Percentiles rank a stretch among this genome's conserved stretches.
Evolutionary conservation across 108 stramenopile genomes (phyloP).

Genomic region (Skeletonema menzelii): DNA sequence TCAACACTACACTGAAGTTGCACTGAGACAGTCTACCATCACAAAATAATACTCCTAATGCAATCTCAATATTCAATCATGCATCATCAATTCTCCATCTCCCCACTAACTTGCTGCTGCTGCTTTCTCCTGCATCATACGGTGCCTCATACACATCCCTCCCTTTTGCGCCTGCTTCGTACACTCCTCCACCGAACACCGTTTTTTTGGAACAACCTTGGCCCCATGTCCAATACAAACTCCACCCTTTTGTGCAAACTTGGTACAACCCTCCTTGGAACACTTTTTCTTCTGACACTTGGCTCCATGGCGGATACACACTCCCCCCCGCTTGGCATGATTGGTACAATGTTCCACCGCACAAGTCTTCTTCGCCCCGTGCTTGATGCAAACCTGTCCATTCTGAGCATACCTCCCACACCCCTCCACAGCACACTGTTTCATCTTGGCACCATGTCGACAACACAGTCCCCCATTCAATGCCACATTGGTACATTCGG

Average conservation of each 20-base stretch:
- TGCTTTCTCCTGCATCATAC: too few species aligned
- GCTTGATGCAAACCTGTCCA: not conserved
- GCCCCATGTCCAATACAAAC: not conserved
- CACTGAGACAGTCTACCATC: too few species aligned
- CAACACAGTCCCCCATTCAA: not conserved
- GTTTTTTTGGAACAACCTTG: not conserved
- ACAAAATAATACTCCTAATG: too few species aligned
- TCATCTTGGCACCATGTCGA: not conserved
- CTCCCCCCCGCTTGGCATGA: not conserved
- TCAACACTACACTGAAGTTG: too few species aligned
- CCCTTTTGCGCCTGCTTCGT: slow-evolving; percentile 1
- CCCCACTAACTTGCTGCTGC: too few species aligned
- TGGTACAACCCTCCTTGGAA: not conserved
- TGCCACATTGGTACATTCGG: not conserved
- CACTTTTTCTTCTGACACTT: not conserved
- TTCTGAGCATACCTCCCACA: not conserved
- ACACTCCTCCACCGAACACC: slow-evolving; percentile 3
- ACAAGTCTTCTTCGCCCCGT: not conserved
- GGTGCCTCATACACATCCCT: slow-evolving; percentile 5
- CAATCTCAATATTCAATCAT: too few species aligned
- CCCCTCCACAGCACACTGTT: not conserved
- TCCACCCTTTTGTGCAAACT: slow-evolving; percentile 2
- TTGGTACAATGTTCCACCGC: not conserved
- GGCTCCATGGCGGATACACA: not conserved
- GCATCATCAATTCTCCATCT: too few species aligned